Conservation (phyloP, 495 filamentous ascomycete genomes). For the Clavariopsis aquatica region DNA sequence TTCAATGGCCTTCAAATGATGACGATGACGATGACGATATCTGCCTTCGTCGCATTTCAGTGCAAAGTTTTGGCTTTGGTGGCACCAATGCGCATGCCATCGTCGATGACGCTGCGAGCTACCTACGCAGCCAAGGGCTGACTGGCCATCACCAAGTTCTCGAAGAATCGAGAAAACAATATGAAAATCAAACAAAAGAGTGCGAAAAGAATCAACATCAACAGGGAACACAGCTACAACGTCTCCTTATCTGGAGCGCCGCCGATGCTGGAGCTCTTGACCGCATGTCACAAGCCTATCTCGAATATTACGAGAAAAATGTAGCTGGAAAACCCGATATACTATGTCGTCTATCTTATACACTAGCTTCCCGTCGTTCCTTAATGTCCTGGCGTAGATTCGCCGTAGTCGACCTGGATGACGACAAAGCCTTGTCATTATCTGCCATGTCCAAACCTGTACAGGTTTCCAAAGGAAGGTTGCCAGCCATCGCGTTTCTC, state of each 20-base stretch:
- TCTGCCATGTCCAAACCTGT: neutral
- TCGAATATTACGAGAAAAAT: slow-evolving; percentile 10
- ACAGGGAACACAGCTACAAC: too few species aligned
- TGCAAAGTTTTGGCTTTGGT: slow-evolving; percentile 44
- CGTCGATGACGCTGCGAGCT: slow-evolving; percentile 41
- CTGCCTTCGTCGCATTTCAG: slow-evolving; percentile 37
- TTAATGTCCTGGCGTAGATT: neutral
- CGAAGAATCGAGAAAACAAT: too few species aligned
- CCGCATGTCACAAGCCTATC: slow-evolving; percentile 2
- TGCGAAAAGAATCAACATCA: too few species aligned
- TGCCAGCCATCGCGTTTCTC: slow-evolving; percentile 11
- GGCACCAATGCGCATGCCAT: slow-evolving; percentile 42
- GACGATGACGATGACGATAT: too few species aligned
- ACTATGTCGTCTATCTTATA: neutral
- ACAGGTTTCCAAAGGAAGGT: neutral
- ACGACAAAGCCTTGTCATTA: too few species aligned
- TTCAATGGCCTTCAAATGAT: too few species aligned
- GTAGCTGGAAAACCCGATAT: neutral
- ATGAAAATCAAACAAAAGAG: too few species aligned
- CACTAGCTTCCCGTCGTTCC: neutral
- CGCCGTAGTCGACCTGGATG: neutral
- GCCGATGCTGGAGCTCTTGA: neutral
- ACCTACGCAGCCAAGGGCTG: neutral
- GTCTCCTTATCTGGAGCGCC: slow-evolving; percentile 4
- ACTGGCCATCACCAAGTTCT: neutral